Evolutionary conservation across 768 basidiomycete species (phyloP).

Genomic region (Calocybe indica): DNA sequence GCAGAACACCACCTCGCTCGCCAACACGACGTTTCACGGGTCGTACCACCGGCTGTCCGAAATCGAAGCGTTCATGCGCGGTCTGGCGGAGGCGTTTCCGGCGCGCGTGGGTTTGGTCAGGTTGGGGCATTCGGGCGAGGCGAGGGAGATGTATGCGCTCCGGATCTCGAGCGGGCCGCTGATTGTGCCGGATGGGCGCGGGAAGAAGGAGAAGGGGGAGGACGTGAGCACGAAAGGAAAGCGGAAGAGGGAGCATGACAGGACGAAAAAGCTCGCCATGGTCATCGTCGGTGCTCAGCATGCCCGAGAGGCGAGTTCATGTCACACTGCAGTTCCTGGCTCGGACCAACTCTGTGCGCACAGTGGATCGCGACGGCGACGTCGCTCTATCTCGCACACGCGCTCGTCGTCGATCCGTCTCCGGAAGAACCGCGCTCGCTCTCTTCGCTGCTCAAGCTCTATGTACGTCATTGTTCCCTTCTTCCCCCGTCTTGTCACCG

Average conservation of each 20-base stretch:
- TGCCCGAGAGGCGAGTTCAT: slow-evolving; percentile 62
- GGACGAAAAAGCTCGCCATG: slow-evolving; percentile 42
- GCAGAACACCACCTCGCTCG: slow-evolving; percentile 29
- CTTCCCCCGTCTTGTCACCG: background rate
- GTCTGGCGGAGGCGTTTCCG: slow-evolving; percentile 41
- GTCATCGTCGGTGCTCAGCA: slow-evolving; percentile 72
- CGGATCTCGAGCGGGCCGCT: slow-evolving; percentile 33
- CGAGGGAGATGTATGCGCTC: slow-evolving; percentile 51
- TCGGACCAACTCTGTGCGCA: background rate
- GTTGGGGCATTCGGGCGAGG: slow-evolving; percentile 55
- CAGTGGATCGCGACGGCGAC: slow-evolving; percentile 82
- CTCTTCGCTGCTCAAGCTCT: slow-evolving; percentile 42
- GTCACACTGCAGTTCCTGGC: no score
- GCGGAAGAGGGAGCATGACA: slow-evolving; percentile 9
- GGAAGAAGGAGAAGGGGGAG: slow-evolving; percentile 7
- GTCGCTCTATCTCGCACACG: slow-evolving; percentile 67
- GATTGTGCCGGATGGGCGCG: slow-evolving; percentile 5
- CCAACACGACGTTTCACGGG: slow-evolving; percentile 34
- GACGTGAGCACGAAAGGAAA: slow-evolving; percentile 19
- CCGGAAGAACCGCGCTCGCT: slow-evolving; percentile 36
- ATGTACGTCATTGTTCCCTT: slow-evolving; percentile 30
- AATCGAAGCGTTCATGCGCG: slow-evolving; percentile 43
- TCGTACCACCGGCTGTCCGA: slow-evolving; percentile 53
- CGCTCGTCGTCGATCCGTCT: slow-evolving; percentile 46
- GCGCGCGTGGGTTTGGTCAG: slow-evolving; percentile 36